phyloP scores from a whole-genome alignment of 495 filamentous ascomycete genomes.

The Neurospora cerealis region DNA sequence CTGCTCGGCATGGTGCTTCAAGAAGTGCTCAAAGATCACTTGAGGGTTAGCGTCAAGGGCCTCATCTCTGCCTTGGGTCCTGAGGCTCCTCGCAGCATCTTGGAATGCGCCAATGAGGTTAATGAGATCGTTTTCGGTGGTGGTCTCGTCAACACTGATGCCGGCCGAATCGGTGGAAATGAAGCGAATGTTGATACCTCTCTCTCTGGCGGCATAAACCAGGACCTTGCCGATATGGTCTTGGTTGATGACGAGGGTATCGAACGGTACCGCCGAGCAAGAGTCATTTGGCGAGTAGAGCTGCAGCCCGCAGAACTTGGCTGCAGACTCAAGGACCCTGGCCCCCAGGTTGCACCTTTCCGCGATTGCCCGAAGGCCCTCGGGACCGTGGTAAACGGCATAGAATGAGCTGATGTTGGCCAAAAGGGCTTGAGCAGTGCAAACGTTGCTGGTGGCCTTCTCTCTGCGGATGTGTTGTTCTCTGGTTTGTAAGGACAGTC shows the following conservation, averaged over 20 bases:
- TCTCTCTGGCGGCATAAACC: slow-evolving; percentile 2
- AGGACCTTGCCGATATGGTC: slow-evolving; percentile 3
- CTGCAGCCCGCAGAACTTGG: slow-evolving; percentile 55
- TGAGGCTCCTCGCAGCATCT: slow-evolving; percentile 3
- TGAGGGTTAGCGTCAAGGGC: slow-evolving; percentile 20
- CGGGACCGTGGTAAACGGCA: slow-evolving; percentile 91
- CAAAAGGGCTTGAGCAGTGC: slow-evolving; percentile 88
- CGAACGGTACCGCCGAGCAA: slow-evolving; percentile 54
- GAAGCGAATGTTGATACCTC: slow-evolving; percentile 18
- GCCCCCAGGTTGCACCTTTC: slow-evolving; percentile 64
- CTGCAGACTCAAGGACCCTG: slow-evolving; percentile 55
- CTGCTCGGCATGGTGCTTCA: slow-evolving; percentile 12
- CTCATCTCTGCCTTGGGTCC: slow-evolving; percentile 1
- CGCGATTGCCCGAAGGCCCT: slow-evolving; percentile 78
- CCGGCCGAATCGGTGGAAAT: slow-evolving; percentile 16
- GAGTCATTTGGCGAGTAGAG: slow-evolving; percentile 45
- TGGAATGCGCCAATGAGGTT: slow-evolving; percentile 20
- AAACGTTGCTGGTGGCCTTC: slow-evolving; percentile 98
- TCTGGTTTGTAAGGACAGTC: slow-evolving; percentile 84
- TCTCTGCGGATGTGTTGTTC: slow-evolving; percentile 97
- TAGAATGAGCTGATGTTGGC: slow-evolving; percentile 98
- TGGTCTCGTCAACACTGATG: slow-evolving; percentile 38
- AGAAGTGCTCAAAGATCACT: slow-evolving; percentile 19
- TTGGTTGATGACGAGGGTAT: slow-evolving; percentile 65
- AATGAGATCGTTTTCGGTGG: slow-evolving; percentile 16